phyloP scores from a whole-genome alignment of 495 filamentous ascomycete species.

The Xanthoparmelia taractica region DNA sequence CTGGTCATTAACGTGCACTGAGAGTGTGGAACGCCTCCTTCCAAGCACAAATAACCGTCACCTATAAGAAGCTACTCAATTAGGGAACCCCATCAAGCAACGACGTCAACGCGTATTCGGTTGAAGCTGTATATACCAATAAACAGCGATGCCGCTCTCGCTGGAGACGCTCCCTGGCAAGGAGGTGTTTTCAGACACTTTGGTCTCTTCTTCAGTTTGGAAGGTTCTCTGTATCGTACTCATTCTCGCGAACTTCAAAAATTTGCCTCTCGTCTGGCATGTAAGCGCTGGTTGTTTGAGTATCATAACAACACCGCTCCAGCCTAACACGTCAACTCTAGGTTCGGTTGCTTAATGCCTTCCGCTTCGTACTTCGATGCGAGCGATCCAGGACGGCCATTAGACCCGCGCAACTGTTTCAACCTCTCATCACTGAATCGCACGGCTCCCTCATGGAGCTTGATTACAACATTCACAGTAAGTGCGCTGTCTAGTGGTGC shows the following conservation, averaged over 20 bases:
- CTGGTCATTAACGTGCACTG: background rate
- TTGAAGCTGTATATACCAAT: background rate
- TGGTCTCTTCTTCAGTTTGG: slow-evolving; percentile 35
- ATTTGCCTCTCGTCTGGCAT: slow-evolving; percentile 55
- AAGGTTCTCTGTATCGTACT: slow-evolving; percentile 44
- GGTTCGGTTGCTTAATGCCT: slow-evolving; percentile 40
- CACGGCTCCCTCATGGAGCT: slow-evolving; percentile 45
- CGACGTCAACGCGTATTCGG: background rate
- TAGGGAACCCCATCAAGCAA: background rate
- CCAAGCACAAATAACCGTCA: background rate
- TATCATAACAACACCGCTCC: no score
- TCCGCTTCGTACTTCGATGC: slow-evolving; percentile 25
- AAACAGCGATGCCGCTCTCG: slow-evolving; percentile 13
- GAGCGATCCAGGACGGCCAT: slow-evolving; percentile 17
- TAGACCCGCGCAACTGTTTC: slow-evolving; percentile 38
- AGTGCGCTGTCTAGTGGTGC: background rate
- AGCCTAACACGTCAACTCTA: slow-evolving; percentile 34
- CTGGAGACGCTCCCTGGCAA: slow-evolving; percentile 16
- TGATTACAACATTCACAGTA: slow-evolving; percentile 60
- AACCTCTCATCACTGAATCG: slow-evolving; percentile 42
- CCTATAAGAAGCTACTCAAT: background rate
- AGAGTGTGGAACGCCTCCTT: background rate
- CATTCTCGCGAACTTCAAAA: slow-evolving; percentile 52
- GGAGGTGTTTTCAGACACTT: slow-evolving; percentile 14
- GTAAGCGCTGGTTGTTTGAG: slow-evolving; percentile 35